phyloP scores from a whole-genome alignment of 2,329 filamentous ascomycete genomes.

The Canariomyces notabilis region DNA sequence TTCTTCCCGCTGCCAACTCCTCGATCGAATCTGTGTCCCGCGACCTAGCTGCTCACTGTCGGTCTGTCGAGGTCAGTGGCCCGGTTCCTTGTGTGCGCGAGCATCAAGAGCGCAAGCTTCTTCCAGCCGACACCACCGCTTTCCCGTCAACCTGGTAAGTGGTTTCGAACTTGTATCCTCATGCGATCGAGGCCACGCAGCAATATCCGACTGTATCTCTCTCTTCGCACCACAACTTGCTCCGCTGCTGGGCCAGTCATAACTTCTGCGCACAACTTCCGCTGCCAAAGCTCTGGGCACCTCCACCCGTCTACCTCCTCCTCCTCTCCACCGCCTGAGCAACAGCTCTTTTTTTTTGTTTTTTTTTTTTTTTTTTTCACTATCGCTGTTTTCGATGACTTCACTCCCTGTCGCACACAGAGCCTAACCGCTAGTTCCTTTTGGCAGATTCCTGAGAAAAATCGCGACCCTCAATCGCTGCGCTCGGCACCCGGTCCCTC shows the following conservation, averaged over 20 bases:
- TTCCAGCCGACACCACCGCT: slow-evolving; percentile 31
- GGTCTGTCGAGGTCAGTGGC: slow-evolving; percentile 18
- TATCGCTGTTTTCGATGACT: too few relatives aligned
- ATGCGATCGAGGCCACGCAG: slow-evolving; percentile 34
- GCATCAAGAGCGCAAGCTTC: slow-evolving; percentile 25
- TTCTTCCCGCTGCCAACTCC: slow-evolving; percentile 4
- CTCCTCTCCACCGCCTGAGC: neutral
- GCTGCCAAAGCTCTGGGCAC: neutral
- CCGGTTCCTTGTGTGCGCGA: slow-evolving; percentile 25
- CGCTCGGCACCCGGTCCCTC: slow-evolving; percentile 4
- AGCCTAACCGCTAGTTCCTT: slow-evolving; percentile 7
- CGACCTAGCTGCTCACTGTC: slow-evolving; percentile 23
- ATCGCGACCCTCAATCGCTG: slow-evolving; percentile 1
- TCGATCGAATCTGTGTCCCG: slow-evolving; percentile 13
- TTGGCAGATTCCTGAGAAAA: slow-evolving; percentile 9
- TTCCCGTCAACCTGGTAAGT: slow-evolving; percentile 34
- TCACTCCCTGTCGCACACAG: neutral
- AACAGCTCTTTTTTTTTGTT: neutral
- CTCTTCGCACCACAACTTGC: slow-evolving; percentile 1
- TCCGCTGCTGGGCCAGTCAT: neutral
- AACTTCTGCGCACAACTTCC: slow-evolving; percentile 10
- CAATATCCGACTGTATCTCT: slow-evolving; percentile 12
- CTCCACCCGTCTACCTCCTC: neutral
- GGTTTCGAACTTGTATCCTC: slow-evolving; percentile 25
- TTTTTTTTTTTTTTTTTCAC: neutral